A percentile compares a stretch with the other conserved stretches of the same genome.
phyloP scores from a whole-genome alignment of 192 early-diverging fungal species.

The Coemansia reversa region DNA sequence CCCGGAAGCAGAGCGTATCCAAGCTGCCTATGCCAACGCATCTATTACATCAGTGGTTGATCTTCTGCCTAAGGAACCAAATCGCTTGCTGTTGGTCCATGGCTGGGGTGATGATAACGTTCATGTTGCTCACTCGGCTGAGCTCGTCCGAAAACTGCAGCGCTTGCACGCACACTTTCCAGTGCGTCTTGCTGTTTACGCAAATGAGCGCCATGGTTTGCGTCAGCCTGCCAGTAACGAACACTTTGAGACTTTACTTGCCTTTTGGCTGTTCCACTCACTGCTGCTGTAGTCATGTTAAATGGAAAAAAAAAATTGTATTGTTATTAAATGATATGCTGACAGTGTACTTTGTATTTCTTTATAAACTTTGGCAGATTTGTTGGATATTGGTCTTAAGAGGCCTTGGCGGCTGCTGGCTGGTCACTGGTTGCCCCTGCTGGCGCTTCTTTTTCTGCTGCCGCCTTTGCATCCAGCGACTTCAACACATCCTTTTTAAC shows the following conservation, averaged over 20 bases:
- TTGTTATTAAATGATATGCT: background rate
- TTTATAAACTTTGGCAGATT: background rate
- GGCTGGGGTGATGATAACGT: conserved; percentile 80
- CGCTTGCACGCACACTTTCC: conserved; percentile 54
- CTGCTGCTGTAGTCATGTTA: conserved; percentile 29
- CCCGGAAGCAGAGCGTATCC: background rate
- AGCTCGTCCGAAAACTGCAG: conserved; percentile 34
- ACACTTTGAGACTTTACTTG: conserved; percentile 76
- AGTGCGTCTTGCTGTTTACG: conserved; percentile 65
- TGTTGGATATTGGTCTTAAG: no score
- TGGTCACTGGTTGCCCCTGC: background rate
- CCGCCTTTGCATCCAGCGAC: background rate
- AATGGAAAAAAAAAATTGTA: background rate
- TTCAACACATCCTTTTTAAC: background rate
- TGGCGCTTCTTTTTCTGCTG: background rate
- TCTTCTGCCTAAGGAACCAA: conserved; percentile 33
- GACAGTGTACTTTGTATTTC: background rate
- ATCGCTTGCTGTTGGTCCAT: conserved; percentile 68
- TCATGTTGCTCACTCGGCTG: conserved; percentile 64
- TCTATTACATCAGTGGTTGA: background rate
- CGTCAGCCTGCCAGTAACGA: conserved; percentile 65
- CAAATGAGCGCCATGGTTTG: conserved; percentile 73
- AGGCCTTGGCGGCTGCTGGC: background rate
- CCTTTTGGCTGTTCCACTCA: conserved; percentile 60
- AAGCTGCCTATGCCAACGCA: background rate